Percentiles rank a stretch among this genome's conserved stretches.
Conservation (phyloP, 768 basidiomycete species). For the Pholiota microspora region DNA sequence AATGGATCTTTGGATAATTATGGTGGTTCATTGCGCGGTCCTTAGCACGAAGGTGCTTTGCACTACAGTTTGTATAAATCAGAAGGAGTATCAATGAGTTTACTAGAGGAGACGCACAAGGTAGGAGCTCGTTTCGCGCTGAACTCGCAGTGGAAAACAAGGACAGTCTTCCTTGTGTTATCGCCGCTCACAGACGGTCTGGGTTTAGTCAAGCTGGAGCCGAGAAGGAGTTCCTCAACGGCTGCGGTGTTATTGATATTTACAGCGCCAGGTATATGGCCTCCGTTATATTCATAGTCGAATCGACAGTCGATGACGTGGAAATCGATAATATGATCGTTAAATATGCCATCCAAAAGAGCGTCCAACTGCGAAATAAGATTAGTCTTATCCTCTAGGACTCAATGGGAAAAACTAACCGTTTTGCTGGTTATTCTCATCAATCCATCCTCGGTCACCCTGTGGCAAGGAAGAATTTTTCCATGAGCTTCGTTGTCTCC, state of each 20-base stretch:
- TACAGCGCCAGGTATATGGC: conserved; percentile 88
- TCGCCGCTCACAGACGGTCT: conserved; percentile 76
- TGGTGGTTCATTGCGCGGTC: conserved; percentile 89
- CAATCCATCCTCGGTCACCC: conserved; percentile 91
- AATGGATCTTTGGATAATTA: conserved; percentile 88
- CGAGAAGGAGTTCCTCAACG: conserved; percentile 81
- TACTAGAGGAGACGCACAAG: conserved; percentile 64
- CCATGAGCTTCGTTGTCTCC: conserved; percentile 92
- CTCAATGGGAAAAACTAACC: too few relatives aligned
- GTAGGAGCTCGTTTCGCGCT: conserved; percentile 94
- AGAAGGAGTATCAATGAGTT: too few relatives aligned
- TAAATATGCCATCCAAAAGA: conserved; percentile 74
- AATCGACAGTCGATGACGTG: conserved; percentile 96
- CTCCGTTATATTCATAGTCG: conserved; percentile 93
- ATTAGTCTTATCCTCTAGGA: too few relatives aligned
- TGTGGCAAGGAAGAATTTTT: conserved; percentile 91
- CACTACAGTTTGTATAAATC: conserved; percentile 43
- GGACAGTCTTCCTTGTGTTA: conserved; percentile 67
- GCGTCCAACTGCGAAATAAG: conserved; percentile 72
- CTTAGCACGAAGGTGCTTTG: conserved; percentile 88
- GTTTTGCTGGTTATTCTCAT: conserved; percentile 85
- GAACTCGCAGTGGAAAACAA: conserved; percentile 99
- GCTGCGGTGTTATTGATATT: conserved; percentile 83
- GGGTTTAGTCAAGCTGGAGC: conserved; percentile 52
- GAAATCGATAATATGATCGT: conserved; percentile 61